Conservation (phyloP, 805 yeast genomes). For the Yamadazyma akitaensis region DNA sequence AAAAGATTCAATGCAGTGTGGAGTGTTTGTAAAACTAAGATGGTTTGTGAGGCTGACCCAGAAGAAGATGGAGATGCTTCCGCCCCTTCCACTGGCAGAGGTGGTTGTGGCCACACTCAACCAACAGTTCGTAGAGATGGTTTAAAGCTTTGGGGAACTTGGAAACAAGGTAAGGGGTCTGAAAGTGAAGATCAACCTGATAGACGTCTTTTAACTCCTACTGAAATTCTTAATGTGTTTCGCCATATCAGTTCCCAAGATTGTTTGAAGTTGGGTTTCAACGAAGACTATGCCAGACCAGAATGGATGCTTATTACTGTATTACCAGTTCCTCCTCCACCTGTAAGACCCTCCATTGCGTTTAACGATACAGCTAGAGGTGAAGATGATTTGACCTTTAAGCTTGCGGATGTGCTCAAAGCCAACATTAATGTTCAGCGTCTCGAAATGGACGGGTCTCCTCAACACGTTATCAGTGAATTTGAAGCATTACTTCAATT, state of each 20-base stretch:
- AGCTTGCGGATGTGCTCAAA: slow-evolving; percentile 92
- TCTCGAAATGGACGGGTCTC: slow-evolving; percentile 97
- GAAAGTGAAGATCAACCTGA: slow-evolving; percentile 85
- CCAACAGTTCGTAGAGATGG: slow-evolving; percentile 97
- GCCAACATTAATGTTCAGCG: slow-evolving; percentile 97
- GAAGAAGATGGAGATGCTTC: slow-evolving; percentile 36
- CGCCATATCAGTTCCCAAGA: slow-evolving; percentile 88
- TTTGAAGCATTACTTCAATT: slow-evolving; percentile 93
- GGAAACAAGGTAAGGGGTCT: slow-evolving; percentile 83
- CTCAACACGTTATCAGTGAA: slow-evolving; percentile 96
- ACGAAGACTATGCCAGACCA: slow-evolving; percentile 95
- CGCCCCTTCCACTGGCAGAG: slow-evolving; percentile 55
- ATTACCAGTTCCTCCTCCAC: slow-evolving; percentile 99
- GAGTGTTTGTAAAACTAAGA: slow-evolving; percentile 85
- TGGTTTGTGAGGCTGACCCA: slow-evolving; percentile 83
- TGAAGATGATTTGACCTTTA: slow-evolving; percentile 97
- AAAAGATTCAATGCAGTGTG: slow-evolving; percentile 96
- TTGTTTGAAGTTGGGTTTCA: slow-evolving; percentile 78
- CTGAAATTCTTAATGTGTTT: slow-evolving; percentile 87
- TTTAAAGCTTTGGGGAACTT: slow-evolving; percentile 93
- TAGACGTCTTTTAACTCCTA: slow-evolving; percentile 79
- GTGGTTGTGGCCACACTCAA: slow-evolving; percentile 97
- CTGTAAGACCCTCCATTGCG: slow-evolving; percentile 97
- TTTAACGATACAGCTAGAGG: slow-evolving; percentile 98
- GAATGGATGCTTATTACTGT: slow-evolving; percentile 98